Evolutionary conservation across 2,329 filamentous ascomycete genomes (phyloP).

Genomic region (Aspergillus bombycis): DNA sequence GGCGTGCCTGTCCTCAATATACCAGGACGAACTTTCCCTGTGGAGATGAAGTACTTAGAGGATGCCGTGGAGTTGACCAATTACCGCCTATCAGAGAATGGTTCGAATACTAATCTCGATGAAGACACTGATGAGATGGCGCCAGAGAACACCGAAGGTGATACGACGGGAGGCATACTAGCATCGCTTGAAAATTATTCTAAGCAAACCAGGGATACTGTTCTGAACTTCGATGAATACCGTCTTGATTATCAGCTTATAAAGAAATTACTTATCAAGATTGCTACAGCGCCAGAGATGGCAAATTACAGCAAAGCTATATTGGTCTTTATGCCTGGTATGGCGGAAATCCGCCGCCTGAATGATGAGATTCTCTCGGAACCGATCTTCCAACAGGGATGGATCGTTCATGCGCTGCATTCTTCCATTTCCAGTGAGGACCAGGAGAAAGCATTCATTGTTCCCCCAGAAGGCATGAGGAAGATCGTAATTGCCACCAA

Average conservation of each 20-base stretch:
- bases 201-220: constrained; percentile 70
- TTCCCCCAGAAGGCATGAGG: constrained; percentile 78
- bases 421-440: constrained; percentile 96
- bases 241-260: constrained; percentile 88
- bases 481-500: constrained; percentile 98
- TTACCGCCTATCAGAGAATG: constrained; percentile 69
- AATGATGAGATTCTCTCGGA: constrained; percentile 84
- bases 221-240: constrained; percentile 85
- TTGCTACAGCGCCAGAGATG: constrained; percentile 71
- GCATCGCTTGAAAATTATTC: constrained; percentile 75
- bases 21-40: constrained; percentile 90
- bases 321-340: constrained; percentile 91
- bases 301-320: constrained; percentile 81
- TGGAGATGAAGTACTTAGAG: constrained; percentile 84
- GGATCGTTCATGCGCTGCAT: constrained; percentile 88
- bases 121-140: constrained; percentile 53
- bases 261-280: constrained; percentile 73
- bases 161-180: constrained; percentile 60
- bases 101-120: constrained; percentile 37
- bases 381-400: constrained; percentile 72
- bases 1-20: constrained; percentile 86
- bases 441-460: constrained; percentile 86
- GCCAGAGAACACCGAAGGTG: constrained; percentile 52
- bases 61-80: constrained; percentile 89
- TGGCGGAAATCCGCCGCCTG: constrained; percentile 86